Percentiles rank a stretch among this genome's conserved stretches.
These are phyloP conservation scores for Citrullus colocynthis DNA, from an alignment of 306 rosid genomes.

Conservation along the genomic window DNA sequence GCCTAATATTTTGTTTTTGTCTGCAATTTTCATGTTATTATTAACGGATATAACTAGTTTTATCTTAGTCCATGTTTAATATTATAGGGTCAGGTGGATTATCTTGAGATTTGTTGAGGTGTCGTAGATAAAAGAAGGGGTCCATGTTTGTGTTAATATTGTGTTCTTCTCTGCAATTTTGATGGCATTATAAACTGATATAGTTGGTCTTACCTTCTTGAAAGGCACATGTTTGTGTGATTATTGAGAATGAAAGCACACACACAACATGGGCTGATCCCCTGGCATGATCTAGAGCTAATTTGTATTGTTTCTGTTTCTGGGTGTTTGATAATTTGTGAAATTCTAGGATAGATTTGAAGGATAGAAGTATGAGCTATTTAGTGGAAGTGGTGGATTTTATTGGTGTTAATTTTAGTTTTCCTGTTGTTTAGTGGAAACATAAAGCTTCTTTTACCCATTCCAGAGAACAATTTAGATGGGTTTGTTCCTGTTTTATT, in stretches of 20 bases:
- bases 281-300: neutral
- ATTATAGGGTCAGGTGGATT: no score
- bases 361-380: neutral
- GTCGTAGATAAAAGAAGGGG: no score
- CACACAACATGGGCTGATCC: neutral
- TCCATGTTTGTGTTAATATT: neutral
- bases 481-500: neutral
- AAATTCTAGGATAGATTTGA: neutral
- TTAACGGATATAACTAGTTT: neutral
- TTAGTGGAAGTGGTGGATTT: neutral
- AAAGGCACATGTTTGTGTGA: neutral
- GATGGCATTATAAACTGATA: neutral
- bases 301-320: neutral
- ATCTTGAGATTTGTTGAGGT: no score
- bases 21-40: no score
- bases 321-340: neutral
- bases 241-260: neutral
- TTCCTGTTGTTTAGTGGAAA: neutral
- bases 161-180: neutral
- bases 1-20: no score
- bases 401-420: neutral
- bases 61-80: no score
- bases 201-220: neutral
- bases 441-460: neutral
- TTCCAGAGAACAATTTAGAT: constrained; percentile 1